These are phyloP conservation scores for Phytophthora sojae DNA, from an alignment of 352 stramenopile species.

Conservation along the genomic window DNA sequence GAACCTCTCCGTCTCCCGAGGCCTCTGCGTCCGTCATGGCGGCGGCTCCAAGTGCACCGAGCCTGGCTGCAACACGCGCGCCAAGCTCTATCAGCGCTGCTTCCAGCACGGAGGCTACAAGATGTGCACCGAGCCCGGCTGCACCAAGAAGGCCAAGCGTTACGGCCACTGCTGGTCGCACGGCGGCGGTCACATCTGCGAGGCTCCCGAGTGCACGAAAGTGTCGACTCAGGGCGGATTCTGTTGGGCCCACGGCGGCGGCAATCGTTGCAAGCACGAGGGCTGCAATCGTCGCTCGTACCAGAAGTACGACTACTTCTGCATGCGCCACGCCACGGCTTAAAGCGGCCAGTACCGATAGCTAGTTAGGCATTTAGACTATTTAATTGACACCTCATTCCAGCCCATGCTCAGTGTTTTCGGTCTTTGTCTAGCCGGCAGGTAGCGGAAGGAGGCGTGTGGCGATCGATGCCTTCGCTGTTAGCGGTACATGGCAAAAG, in stretches of 20 bases:
- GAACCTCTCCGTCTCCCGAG: slow-evolving; percentile 53
- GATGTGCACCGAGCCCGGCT: slow-evolving; percentile 65
- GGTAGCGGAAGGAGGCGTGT: not conserved
- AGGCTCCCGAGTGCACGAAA: slow-evolving; percentile 37
- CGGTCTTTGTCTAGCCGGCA: not conserved
- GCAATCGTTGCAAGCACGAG: slow-evolving; percentile 67
- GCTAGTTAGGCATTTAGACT: slow-evolving; percentile 5
- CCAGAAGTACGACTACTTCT: slow-evolving; percentile 76
- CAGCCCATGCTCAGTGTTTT: not conserved
- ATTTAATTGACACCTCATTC: slow-evolving; percentile 20
- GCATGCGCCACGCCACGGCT: slow-evolving; percentile 46
- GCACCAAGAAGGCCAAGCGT: slow-evolving; percentile 68
- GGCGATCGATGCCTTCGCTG: not conserved
- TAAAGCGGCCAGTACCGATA: slow-evolving; percentile 8
- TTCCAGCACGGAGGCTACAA: slow-evolving; percentile 78
- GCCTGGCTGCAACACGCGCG: slow-evolving; percentile 51
- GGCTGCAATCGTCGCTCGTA: slow-evolving; percentile 70
- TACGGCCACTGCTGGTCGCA: slow-evolving; percentile 81
- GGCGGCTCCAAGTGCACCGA: slow-evolving; percentile 15
- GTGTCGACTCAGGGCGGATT: slow-evolving; percentile 59
- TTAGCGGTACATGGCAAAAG: not conserved
- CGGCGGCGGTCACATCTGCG: slow-evolving; percentile 68
- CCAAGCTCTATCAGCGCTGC: slow-evolving; percentile 70
- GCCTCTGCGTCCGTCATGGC: slow-evolving; percentile 47
- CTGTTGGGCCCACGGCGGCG: slow-evolving; percentile 76